Evolutionary conservation across 2,329 filamentous ascomycete genomes (phyloP), one percentile per base, ranked within the genome.

Genomic region (Penicillium sp.): DNA sequence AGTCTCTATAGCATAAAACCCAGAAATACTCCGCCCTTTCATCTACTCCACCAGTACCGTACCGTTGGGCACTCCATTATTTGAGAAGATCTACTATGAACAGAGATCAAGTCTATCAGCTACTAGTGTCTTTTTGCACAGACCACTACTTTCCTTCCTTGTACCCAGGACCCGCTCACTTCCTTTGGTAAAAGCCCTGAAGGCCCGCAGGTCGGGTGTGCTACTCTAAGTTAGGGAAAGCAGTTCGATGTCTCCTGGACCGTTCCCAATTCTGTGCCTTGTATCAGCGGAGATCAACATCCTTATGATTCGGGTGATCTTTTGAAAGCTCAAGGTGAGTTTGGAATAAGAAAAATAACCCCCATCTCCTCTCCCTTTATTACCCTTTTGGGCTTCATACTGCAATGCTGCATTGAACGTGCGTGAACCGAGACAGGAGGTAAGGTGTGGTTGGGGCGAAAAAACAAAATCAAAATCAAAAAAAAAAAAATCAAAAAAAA

Each of bases 101-200:
- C 60, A 68, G 63, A 70, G 68, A 72, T 72, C 70, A 69, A 65
- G 62, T 71, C 69, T 71, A 73, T 72, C 68, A 67, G 65, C 60
- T 68, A 66, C 68, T 73, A 73, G 66, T 68, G 60, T 39, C 43
- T 41, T 6, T 46, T 65, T 63, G 68, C 69, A 72, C 64, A 67
- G 70, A 68, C 69, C 70, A 71, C 64, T 58, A 55, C 56, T 59
- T 64, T 61, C 58, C 46, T 57, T 52, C 48, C 52, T 39, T 55
- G 52, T 29, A 24, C 53, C 29, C 45, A 47, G 47, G 54, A 57
- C 58, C 53, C 58, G 55, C 60, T 39, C 48, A 51, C 39, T 53
- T 48, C 27, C 48, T 31, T 48, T 59, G 35, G 54, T 62, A 56
- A 48, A 56, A 59, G 59, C 48, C 53, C 49, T 57, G 48, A 50